These are phyloP conservation scores for Combretum micranthum DNA, from an alignment of 345 rosid genomes.

Conservation along the genomic window DNA sequence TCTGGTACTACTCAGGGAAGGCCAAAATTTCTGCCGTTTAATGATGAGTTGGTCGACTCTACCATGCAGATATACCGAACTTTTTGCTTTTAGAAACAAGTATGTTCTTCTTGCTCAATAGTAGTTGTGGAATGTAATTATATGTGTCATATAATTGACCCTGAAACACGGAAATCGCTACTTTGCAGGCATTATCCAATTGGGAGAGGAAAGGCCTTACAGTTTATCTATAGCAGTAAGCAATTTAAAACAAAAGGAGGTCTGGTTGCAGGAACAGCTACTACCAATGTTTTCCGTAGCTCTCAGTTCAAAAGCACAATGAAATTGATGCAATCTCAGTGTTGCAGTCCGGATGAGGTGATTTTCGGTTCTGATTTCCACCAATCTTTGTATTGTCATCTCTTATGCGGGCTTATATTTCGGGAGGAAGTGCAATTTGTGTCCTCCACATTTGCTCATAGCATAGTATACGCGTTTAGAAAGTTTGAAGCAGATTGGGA, in stretches of 20 bases:
- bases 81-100: slow-evolving; percentile 87
- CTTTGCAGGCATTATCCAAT: slow-evolving; percentile 66
- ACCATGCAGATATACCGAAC: slow-evolving; percentile 77
- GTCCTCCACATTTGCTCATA: slow-evolving; percentile 70
- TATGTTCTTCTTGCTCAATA: neutral
- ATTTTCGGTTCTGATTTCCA: slow-evolving; percentile 84
- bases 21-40: slow-evolving; percentile 80
- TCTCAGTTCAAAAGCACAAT: slow-evolving; percentile 52
- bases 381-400: slow-evolving; percentile 91
- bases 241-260: slow-evolving; percentile 74
- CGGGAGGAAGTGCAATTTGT: slow-evolving; percentile 67
- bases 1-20: slow-evolving; percentile 95
- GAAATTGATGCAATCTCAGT: slow-evolving; percentile 49
- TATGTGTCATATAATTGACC: too few species aligned
- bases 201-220: slow-evolving; percentile 60
- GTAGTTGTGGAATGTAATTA: neutral
- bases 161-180: slow-evolving; percentile 3
- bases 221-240: slow-evolving; percentile 73
- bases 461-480: slow-evolving; percentile 70
- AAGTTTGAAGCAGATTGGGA: slow-evolving; percentile 84
- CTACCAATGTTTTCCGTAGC: slow-evolving; percentile 69
- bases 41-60: slow-evolving; percentile 68
- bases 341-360: slow-evolving; percentile 93
- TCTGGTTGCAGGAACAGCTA: slow-evolving; percentile 68
- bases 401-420: slow-evolving; percentile 74